phyloP scores from a whole-genome alignment of 2,329 filamentous ascomycete species.

The Penicillium concentricum region DNA sequence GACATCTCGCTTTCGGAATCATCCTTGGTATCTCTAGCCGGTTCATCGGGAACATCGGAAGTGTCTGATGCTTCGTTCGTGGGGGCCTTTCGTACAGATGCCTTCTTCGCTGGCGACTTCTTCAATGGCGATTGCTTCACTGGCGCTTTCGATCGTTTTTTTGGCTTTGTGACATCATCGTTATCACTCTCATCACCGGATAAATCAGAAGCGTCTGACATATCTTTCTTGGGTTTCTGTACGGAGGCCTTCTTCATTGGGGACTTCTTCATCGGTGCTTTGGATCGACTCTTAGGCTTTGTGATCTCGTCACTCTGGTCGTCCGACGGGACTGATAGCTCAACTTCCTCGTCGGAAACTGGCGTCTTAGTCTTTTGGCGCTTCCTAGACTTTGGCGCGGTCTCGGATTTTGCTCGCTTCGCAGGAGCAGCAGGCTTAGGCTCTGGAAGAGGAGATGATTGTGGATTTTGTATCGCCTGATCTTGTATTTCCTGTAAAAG shows the following conservation, averaged over 20 bases:
- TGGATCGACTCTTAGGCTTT: constrained; percentile 20
- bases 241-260: constrained; percentile 5
- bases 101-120: constrained; percentile 14
- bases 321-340: constrained; percentile 6
- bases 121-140: not conserved
- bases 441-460: constrained; percentile 16
- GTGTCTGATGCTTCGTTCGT: constrained; percentile 4
- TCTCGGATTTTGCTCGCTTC: constrained; percentile 31
- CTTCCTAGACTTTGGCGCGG: constrained; percentile 30
- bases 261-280: not conserved
- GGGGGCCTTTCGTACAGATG: not conserved
- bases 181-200: constrained; percentile 25
- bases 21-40: constrained; percentile 43
- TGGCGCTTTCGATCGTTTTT: constrained; percentile 13
- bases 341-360: constrained; percentile 26
- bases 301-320: constrained; percentile 23
- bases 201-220: constrained; percentile 3
- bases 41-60: constrained; percentile 15
- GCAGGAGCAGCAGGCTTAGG: constrained; percentile 20
- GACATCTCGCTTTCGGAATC: constrained; percentile 67
- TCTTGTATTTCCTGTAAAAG: constrained; percentile 34
- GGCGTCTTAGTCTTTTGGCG: constrained; percentile 34
- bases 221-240: constrained; percentile 6
- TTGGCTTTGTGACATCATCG: constrained; percentile 21
- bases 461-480: constrained; percentile 15